Evolutionary conservation across 148 eudicot genomes (phyloP).

Genomic region (Chenopodium berlandieri): DNA sequence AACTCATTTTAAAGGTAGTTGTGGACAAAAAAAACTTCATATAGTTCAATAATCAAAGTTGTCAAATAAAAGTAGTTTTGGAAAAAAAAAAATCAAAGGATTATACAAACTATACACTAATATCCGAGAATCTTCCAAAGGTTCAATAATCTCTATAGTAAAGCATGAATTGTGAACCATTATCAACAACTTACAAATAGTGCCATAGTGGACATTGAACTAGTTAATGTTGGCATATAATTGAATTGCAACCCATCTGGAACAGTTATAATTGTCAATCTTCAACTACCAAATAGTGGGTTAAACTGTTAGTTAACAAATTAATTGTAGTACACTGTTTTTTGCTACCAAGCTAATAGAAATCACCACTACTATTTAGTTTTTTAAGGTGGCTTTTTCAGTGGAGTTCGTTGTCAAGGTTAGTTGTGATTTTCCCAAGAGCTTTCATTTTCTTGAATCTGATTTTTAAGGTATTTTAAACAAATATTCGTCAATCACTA

Average conservation of each 20-base stretch:
- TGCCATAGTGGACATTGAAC: neutral
- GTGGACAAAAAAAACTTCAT: no score
- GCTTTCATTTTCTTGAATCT: no score
- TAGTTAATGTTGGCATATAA: neutral
- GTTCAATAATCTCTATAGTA: neutral
- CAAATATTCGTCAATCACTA: no score
- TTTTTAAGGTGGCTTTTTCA: neutral
- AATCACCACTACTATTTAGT: neutral
- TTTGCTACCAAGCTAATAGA: neutral
- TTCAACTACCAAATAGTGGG: neutral
- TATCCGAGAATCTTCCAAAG: neutral
- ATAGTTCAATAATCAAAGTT: no score
- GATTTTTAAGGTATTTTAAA: no score
- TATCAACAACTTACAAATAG: neutral
- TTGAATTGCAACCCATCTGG: neutral
- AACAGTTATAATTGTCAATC: neutral
- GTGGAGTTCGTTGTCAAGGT: neutral
- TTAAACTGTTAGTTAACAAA: neutral
- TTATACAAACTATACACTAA: no score
- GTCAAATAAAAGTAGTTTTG: no score
- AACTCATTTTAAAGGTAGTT: no score
- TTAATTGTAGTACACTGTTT: neutral
- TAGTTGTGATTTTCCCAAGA: neutral
- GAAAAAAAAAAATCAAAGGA: no score
- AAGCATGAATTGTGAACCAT: neutral